Conservation (phyloP, 345 rosid species). For the Raphanus sativus region DNA sequence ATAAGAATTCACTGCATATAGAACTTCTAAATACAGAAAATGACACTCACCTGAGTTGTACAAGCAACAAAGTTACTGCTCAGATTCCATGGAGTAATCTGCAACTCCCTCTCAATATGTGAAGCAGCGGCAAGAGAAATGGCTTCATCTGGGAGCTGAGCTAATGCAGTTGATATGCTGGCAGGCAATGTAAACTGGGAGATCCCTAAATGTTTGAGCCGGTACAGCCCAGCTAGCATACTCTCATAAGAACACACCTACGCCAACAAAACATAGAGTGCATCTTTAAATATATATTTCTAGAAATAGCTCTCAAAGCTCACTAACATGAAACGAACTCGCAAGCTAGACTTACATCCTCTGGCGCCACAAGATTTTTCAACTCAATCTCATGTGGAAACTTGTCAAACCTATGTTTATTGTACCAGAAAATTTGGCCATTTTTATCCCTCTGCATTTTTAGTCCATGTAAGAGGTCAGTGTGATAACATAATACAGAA, state of each 20-base stretch:
- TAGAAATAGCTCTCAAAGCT: slow-evolving; percentile 3
- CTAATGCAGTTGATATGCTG: slow-evolving; percentile 75
- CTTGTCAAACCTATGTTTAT: slow-evolving; percentile 52
- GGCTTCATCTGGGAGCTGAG: slow-evolving; percentile 93
- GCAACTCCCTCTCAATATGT: slow-evolving; percentile 91
- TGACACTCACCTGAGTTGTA: slow-evolving; percentile 70
- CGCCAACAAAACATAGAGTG: slow-evolving; percentile 26
- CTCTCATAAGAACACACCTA: slow-evolving; percentile 97
- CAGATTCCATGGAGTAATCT: slow-evolving; percentile 94
- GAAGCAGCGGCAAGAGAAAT: slow-evolving; percentile 95
- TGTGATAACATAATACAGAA: slow-evolving; percentile 6
- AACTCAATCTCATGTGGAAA: slow-evolving; percentile 79
- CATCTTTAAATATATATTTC: slow-evolving; percentile 24
- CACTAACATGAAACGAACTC: slow-evolving; percentile 1
- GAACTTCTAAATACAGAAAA: slow-evolving; percentile 16
- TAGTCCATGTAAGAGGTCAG: slow-evolving; percentile 33
- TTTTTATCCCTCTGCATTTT: slow-evolving; percentile 61
- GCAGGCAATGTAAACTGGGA: slow-evolving; percentile 66
- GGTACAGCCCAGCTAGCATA: slow-evolving; percentile 91
- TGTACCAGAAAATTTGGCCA: slow-evolving; percentile 68
- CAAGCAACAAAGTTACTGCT: slow-evolving; percentile 94
- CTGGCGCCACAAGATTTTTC: slow-evolving; percentile 75
- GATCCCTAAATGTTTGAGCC: slow-evolving; percentile 91
- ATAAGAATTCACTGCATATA: slow-evolving; percentile 8
- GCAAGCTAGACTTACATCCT: slow-evolving; percentile 70